Evolutionary conservation across 2,329 filamentous ascomycete species (phyloP), one percentile per base, ranked within the genome.

Genomic region (Coniochaeta sp.): DNA sequence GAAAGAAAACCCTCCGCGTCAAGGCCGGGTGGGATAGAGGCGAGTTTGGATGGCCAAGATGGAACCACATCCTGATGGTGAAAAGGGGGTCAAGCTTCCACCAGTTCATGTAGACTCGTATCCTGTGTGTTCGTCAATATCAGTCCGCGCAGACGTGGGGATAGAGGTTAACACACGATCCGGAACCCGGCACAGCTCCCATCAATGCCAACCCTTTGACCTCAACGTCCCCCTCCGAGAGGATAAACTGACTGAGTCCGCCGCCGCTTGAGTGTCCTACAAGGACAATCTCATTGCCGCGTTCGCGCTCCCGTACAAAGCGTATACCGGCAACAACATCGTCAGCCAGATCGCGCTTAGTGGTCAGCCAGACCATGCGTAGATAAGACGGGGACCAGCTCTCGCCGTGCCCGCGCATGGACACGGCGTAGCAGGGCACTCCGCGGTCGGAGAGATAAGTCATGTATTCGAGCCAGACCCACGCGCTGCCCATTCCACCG

Each of bases 401-500:
- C 57, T 74, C 72, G 17, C 81, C 81, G 64, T 83, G 81, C 2
- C 81, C 81, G 6, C 82, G 77, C 40, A 79, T 72, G 8, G 78
- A 82, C 36, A 83, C 64, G 12, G 82, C 80, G 64, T 83, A 85
- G 67, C 78, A 79, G 0, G 77, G 73, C 62, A 80, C 74, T 16
- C 77, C 76, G 26, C 69, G 68, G 6, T 69, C 63, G 3, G 78
- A 71, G 59, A 84, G 77, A 64, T 73, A 80, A 26, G 70, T 71
- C 74, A 85, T 78, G 64, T 81, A 85, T 50, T 77, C 73, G 9
- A 77, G 71, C 79, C 80, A 84, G 22, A 82, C 74, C 67, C 76
- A 77, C 8, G 81, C 82, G 59, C 73, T 74, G 44, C 81, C 81
- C 73, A 83, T 82, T 57, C 80, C 80, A 43, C 81, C 81, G 63